Conservation (phyloP, 768 basidiomycete genomes). For the Tylopilus balloui region DNA sequence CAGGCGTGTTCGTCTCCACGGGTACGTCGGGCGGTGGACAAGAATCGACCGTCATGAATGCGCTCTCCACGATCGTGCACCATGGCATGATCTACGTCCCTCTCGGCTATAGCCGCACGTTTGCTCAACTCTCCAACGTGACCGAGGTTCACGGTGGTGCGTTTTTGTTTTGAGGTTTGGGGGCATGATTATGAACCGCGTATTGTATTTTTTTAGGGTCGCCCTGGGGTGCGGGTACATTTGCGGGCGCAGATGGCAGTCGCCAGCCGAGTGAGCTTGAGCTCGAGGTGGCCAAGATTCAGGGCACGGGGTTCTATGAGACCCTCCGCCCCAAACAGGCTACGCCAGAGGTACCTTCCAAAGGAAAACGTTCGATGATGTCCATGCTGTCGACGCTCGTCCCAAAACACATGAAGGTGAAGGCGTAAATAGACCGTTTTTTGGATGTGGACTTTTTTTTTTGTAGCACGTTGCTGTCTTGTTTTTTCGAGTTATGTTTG, state of each 20-base stretch:
- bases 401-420: too few relatives aligned
- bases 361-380: too few relatives aligned
- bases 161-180: conserved; percentile 17
- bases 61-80: conserved; percentile 60
- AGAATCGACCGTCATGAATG: conserved; percentile 49
- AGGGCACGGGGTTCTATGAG: conserved; percentile 53
- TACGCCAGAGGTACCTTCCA: too few relatives aligned
- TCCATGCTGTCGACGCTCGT: too few relatives aligned
- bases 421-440: too few relatives aligned
- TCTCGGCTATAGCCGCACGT: conserved; percentile 54
- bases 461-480: too few relatives aligned
- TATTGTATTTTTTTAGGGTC: conserved; percentile 54
- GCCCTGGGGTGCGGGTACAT: conserved; percentile 75
- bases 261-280: conserved; percentile 50
- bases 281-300: conserved; percentile 45
- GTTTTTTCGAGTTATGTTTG: too few relatives aligned
- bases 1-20: conserved; percentile 69
- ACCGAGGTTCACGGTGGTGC: conserved; percentile 55
- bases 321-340: too few relatives aligned
- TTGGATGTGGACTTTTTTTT: too few relatives aligned
- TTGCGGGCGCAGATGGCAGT: conserved; percentile 42
- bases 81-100: conserved; percentile 73
- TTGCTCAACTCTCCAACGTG: conserved; percentile 40
- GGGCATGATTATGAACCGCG: neutral
- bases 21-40: conserved; percentile 74